Percentiles rank a stretch among this genome's conserved stretches.
phyloP scores from a whole-genome alignment of 257 asterid genomes.

The Gentiana macrophylla region DNA sequence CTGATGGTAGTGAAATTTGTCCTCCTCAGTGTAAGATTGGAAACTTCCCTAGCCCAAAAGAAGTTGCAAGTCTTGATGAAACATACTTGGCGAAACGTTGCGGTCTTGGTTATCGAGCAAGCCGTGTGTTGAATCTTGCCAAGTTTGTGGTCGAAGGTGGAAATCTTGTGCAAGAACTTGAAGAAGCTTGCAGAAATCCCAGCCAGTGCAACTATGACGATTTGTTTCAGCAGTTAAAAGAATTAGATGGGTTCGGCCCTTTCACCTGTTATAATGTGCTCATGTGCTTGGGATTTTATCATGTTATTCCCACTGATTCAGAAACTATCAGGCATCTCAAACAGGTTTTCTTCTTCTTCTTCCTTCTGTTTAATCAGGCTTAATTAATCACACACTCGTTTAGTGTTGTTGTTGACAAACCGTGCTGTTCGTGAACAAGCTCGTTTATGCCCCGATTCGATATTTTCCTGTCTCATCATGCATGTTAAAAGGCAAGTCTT shows the following conservation, averaged over 20 bases:
- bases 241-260: constrained; percentile 72
- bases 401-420: no score
- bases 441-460: no score
- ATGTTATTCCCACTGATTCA: constrained; percentile 73
- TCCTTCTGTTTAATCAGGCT: not conserved
- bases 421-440: no score
- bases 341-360: constrained; percentile 33
- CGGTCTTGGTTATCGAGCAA: constrained; percentile 73
- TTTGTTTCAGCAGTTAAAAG: constrained; percentile 47
- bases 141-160: constrained; percentile 42
- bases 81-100: constrained; percentile 46
- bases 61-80: constrained; percentile 52
- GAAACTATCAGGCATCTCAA: constrained; percentile 83
- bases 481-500: not conserved
- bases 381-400: not conserved
- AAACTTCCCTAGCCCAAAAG: constrained; percentile 63
- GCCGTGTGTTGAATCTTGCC: constrained; percentile 67
- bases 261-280: constrained; percentile 79
- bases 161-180: constrained; percentile 45
- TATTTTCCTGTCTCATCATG: not conserved
- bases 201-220: constrained; percentile 34
- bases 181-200: constrained; percentile 23
- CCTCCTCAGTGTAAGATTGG: constrained; percentile 22
- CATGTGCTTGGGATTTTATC: constrained; percentile 86
- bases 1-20: constrained; percentile 8